Base-by-base conservation (phyloP, 2,329 filamentous ascomycete genomes). In the Plenodomus biglobosus region DNA sequence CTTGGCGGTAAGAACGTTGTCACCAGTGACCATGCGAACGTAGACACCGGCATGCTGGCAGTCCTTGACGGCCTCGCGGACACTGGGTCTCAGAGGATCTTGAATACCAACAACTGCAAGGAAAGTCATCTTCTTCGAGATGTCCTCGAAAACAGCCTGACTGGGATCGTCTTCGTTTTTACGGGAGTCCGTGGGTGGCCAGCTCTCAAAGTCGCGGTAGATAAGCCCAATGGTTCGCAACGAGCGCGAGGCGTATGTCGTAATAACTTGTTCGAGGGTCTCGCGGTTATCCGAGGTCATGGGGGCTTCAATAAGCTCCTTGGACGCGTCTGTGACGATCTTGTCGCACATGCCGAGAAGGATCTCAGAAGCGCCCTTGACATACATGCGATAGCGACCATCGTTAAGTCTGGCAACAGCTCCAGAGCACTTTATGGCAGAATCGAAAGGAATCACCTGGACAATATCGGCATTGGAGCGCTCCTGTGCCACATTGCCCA, bases 11-110 rank as follows among this genome's bases (percentile, higher is more conserved):
- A 88, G 75, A 58, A 87, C 84, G 73, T 92, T 92, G 74, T 92
- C 88, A 55, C 88, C 88, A 3, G 88, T 92, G 2, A 92, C 88
- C 88, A 92, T 92, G 63, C 88, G 86, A 16, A 92, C 87, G 52
- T 86, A 81, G 10, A 92, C 88, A 50, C 88, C 88, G 3, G 88
- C 88, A 46, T 81, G 79, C 66, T 92, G 87, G 64, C 88, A 92
- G 48, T 85, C 79, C 50, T 76, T 77, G 21, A 92, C 88, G 10
- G 88, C 87, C 42, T 90, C 83, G 1, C 78, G 78, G n/a, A 92
- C 88, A 52, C 87, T 88, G 0, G 82, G 79, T 52, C 88, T 86
- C 11, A 92, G 80, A 38, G 88, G 88, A 68, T 92, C 88, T 66
- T 92, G 88, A 53, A 92, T 92, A 61, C 88, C 88, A 42, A 91